Conservation (phyloP, 1,284 basidiomycete species). For the Xanthoconium separans region DNA sequence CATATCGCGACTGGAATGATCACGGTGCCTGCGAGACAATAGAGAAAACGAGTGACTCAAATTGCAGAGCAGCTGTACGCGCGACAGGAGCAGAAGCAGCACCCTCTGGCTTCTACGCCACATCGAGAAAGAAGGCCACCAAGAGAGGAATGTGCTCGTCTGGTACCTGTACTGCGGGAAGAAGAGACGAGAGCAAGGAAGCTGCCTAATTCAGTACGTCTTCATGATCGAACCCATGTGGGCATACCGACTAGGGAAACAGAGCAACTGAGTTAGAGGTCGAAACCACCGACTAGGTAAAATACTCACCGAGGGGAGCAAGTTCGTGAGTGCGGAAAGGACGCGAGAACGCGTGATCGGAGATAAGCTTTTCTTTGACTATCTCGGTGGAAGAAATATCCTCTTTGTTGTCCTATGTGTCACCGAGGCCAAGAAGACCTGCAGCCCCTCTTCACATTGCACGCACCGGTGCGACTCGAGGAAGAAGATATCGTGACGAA, state of each 20-base stretch:
- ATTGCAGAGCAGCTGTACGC: not conserved
- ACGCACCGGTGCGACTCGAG: slow-evolving; percentile 13
- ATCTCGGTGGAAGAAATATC: slow-evolving; percentile 1
- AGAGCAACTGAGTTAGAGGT: slow-evolving; percentile 1
- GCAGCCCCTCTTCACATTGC: not conserved
- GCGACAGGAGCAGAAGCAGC: slow-evolving; percentile 26
- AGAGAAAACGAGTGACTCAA: slow-evolving; percentile 4
- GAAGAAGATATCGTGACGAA: not conserved
- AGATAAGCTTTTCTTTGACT: slow-evolving; percentile 38
- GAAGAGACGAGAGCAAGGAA: slow-evolving; percentile 10
- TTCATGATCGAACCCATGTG: slow-evolving; percentile 12
- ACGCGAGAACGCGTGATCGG: slow-evolving; percentile 29
- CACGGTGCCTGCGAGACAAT: slow-evolving; percentile 2
- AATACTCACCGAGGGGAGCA: slow-evolving; percentile 36
- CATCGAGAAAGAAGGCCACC: slow-evolving; percentile 10
- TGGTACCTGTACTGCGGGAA: slow-evolving; percentile 10
- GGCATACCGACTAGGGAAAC: slow-evolving; percentile 8
- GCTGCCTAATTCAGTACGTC: slow-evolving; percentile 15
- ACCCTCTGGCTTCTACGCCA: slow-evolving; percentile 12
- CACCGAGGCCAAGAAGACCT: not conserved
- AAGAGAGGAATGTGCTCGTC: slow-evolving; percentile 11
- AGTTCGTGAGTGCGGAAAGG: slow-evolving; percentile 50
- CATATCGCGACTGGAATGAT: slow-evolving; percentile 10
- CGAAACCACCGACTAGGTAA: slow-evolving; percentile 33
- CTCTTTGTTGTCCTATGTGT: slow-evolving; percentile 4